Evolutionary conservation across 495 filamentous ascomycete species (phyloP).

Genomic region (Eremomyces bilateralis): DNA sequence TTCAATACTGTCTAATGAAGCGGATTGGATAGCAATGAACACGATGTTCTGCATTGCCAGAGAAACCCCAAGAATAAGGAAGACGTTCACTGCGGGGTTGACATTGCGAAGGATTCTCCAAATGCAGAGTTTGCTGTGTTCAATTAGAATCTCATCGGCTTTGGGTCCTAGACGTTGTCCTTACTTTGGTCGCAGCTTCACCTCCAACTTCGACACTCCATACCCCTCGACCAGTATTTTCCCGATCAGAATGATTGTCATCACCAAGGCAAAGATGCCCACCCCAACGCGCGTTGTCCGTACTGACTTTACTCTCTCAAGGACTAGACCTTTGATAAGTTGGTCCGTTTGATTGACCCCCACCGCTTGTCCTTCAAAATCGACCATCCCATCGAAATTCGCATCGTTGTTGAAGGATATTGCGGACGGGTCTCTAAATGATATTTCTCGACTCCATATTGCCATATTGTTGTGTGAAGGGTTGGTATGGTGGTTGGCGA

Average conservation of each 20-base stretch:
- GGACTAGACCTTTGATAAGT: slow-evolving; percentile 10
- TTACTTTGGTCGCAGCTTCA: slow-evolving; percentile 7
- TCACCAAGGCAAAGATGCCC: slow-evolving; percentile 11
- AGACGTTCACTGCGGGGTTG: slow-evolving; percentile 13
- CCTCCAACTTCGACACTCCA: slow-evolving; percentile 7
- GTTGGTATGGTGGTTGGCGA: too few species aligned
- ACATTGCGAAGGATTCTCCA: too few species aligned
- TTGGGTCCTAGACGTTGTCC: too few species aligned
- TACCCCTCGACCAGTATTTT: slow-evolving; percentile 11
- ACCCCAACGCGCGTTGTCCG: slow-evolving; percentile 12
- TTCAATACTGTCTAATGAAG: slow-evolving; percentile 10
- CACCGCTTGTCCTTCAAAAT: neutral
- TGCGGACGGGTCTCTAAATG: neutral
- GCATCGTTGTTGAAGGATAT: neutral
- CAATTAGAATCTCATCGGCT: too few species aligned
- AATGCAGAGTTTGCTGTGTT: too few species aligned
- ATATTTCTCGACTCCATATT: neutral
- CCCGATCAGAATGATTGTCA: slow-evolving; percentile 8
- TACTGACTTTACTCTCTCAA: slow-evolving; percentile 9
- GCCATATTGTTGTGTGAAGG: neutral
- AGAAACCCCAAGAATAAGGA: slow-evolving; percentile 12
- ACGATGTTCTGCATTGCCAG: slow-evolving; percentile 12
- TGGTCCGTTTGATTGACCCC: slow-evolving; percentile 6
- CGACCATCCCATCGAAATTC: neutral
- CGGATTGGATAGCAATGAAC: slow-evolving; percentile 13